A percentile compares a stretch with the other conserved stretches of the same genome.
Evolutionary conservation across 352 stramenopile species (phyloP).

Genomic region (Plasmopara muralis): DNA sequence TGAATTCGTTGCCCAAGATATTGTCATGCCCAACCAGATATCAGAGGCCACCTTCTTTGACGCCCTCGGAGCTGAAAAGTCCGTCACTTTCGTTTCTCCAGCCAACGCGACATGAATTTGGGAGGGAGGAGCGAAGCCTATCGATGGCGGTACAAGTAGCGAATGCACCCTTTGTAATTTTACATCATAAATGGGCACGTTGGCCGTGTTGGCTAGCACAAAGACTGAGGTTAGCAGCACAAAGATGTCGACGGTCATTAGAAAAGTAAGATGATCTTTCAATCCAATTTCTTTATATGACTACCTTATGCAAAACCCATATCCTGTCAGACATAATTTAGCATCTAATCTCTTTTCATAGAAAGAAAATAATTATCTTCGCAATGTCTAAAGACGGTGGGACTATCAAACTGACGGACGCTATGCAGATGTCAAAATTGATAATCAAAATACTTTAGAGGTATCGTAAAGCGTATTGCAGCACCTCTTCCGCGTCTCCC

Average conservation of each 20-base stretch:
- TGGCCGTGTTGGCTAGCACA: conserved; percentile 13
- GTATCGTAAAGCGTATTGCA: too few relatives aligned
- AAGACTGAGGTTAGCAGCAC: conserved; percentile 19
- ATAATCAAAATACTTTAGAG: too few relatives aligned
- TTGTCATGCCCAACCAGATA: conserved; percentile 34
- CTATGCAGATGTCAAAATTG: too few relatives aligned
- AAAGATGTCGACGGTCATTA: too few relatives aligned
- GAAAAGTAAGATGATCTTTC: background rate
- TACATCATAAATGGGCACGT: conserved; percentile 23
- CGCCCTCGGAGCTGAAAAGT: conserved; percentile 6
- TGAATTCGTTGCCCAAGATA: conserved; percentile 47
- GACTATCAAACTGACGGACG: too few relatives aligned
- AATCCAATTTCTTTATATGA: too few relatives aligned
- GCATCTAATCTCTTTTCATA: too few relatives aligned
- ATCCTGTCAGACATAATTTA: too few relatives aligned
- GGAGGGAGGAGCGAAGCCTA: conserved; percentile 16
- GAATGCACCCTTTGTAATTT: background rate
- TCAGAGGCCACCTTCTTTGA: conserved; percentile 1
- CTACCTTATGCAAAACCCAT: conserved; percentile 6
- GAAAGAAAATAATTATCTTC: too few relatives aligned
- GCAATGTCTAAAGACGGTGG: too few relatives aligned
- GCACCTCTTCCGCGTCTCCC: too few relatives aligned
- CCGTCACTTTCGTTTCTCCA: conserved; percentile 20
- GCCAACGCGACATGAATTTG: conserved; percentile 48
- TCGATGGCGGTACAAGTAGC: conserved; percentile 3